Conservation (phyloP, 2,329 filamentous ascomycete genomes). For the Diaporthe eres region DNA sequence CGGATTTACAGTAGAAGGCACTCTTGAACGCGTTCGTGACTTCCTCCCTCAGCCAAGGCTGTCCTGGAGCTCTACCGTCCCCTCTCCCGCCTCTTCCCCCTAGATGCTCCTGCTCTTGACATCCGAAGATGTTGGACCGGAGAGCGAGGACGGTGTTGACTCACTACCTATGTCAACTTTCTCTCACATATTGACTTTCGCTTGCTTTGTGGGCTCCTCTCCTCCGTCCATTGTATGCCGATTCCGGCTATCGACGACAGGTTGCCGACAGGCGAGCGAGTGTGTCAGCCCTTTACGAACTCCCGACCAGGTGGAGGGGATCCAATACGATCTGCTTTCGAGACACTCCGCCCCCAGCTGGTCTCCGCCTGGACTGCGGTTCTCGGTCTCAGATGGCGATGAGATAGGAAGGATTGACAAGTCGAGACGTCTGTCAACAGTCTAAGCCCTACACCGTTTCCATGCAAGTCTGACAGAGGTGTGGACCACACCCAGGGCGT, state of each 20-base stretch:
- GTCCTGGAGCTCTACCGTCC: neutral
- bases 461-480: slow-evolving; percentile 28
- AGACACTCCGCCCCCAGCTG: neutral
- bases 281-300: neutral
- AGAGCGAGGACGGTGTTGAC: neutral
- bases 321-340: neutral
- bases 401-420: neutral
- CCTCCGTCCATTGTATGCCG: neutral
- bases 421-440: neutral
- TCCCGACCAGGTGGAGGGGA: neutral
- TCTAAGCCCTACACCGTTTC: slow-evolving; percentile 16
- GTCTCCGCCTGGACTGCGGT: neutral
- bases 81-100: neutral
- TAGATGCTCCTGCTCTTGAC: neutral
- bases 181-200: neutral
- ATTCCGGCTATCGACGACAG: neutral
- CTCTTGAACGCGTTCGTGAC: neutral
- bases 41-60: neutral
- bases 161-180: neutral
- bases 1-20: neutral
- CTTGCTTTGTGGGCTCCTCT: neutral
- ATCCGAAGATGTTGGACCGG: neutral
- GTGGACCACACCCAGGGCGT: slow-evolving; percentile 7
- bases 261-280: neutral
- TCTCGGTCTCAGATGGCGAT: neutral